Evolutionary conservation across 2,329 filamentous ascomycete species (phyloP), one percentile per base, ranked within the genome.

Genomic region (Fusarium stilboides): DNA sequence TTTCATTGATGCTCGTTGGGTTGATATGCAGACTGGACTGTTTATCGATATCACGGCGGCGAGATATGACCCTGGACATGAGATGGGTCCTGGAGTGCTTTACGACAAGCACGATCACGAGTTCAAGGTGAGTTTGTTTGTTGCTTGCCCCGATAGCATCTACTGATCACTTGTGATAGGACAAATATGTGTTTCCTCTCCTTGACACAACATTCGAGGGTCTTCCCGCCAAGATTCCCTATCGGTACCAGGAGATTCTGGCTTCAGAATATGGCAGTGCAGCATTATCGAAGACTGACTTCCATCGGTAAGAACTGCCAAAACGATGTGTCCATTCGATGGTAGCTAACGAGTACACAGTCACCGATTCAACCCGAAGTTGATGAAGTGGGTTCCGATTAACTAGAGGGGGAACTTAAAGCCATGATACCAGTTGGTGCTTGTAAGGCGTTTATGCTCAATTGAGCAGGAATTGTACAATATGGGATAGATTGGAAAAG

Each of bases 151-250:
- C 20, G 12, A 17, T 5, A 13, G 13, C 8, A 7, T 19, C 13
- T 63, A 15, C 40, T 52, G 43, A 53, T 51, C 6, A 20, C 31
- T 6, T 34, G 19, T 9, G 12, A 5, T 42, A 86, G 82, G 84
- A 87, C 57, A 85, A 83, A 1, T 85, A 91, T 56, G 81, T 94
- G 13, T 93, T 89, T 73, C 92, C 92, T 1, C 80, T 94, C 74
- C 83, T 89, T n/a, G 85, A 89, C 62, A 92, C 89, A 2, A 85
- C 82, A 2, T 94, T 92, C 58, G 91, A 94, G 73, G 90, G 89
- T 1, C 85, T 89, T 0, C 81, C 85, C 1, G 90, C 86, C 45
- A 89, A 89, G 78, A 89, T 94, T 24, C 92, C 92, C 0, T 89
- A 85, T 71, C 80, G 82, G 9, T 91, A 89, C 73, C 83, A 85